Base-by-base conservation (phyloP, 2,329 filamentous ascomycete genomes). In the Nectriaceae sp. region DNA sequence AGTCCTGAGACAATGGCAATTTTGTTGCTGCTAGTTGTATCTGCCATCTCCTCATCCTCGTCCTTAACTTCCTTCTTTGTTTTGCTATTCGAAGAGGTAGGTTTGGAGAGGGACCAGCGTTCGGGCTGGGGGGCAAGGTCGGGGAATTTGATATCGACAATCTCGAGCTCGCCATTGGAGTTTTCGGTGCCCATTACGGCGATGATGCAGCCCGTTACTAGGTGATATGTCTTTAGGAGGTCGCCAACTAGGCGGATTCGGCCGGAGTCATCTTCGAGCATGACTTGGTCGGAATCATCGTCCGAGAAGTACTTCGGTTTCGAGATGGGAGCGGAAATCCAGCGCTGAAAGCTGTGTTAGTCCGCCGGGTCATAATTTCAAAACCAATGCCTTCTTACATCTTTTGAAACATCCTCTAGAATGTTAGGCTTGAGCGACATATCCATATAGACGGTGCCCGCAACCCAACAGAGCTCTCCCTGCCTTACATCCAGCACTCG, bases 121-220 rank as follows among this genome's bases (percentile, higher is more conserved):
- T 82, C 78, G 11, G 89, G 87, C 63, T 99, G 94, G 1, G 85
- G 83, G 15, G 93, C 81, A 4, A 99, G 73, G 65, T 97, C 91
- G 5, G 94, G 89, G 37, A 96, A 85, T 64, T 92, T 90, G 57
- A 96, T 78, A 69, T 96, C 93, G 35, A 97, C 79, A 5, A 96
- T 88, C 61, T 97, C 91, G 52, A 99, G 91, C 59, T 96, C 90
- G 54, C 94, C 94, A 70, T 93, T 87, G 44, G 83, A 78, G 62
- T 96, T 97, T 67, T 99, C 94, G 0, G 91, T 96, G 29, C 94
- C 94, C 74, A 99, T 83, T 3, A 92, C 91, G n/a, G 91, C 92
- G 36, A 97, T 81, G 61, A 99, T 91, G 61, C 90, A 95, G 21
- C 94, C 94, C 0, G 94, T 99, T 3, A 96, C 93, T 6, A 97